Percentiles rank a stretch among this genome's conserved stretches.
phyloP scores from a whole-genome alignment of 768 basidiomycete genomes.

The Amanita rimosa region DNA sequence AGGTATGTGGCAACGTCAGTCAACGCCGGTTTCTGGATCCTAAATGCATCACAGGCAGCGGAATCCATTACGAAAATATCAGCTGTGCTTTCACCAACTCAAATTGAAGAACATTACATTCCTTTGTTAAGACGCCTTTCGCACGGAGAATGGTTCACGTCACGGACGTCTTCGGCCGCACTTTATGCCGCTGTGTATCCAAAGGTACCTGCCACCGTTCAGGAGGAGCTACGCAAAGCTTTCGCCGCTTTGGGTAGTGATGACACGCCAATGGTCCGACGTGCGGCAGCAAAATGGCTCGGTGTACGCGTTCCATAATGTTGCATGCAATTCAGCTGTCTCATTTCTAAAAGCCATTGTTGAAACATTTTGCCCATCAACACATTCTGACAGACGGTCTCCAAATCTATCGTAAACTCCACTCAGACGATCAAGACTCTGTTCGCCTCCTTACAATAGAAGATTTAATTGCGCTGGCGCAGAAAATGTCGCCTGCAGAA shows the following conservation, averaged over 20 bases:
- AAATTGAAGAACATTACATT: slow-evolving; percentile 85
- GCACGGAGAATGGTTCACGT: slow-evolving; percentile 97
- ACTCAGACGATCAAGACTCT: slow-evolving; percentile 96
- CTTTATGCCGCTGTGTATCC: slow-evolving; percentile 87
- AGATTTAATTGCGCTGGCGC: slow-evolving; percentile 86
- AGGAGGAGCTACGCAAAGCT: slow-evolving; percentile 82
- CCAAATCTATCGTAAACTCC: slow-evolving; percentile 86
- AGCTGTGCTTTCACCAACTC: slow-evolving; percentile 57
- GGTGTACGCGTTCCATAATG: slow-evolving; percentile 49
- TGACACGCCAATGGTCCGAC: slow-evolving; percentile 97
- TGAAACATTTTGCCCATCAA: slow-evolving; percentile 67
- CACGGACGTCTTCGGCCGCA: slow-evolving; percentile 90
- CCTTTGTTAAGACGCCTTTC: slow-evolving; percentile 85
- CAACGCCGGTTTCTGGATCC: slow-evolving; percentile 5
- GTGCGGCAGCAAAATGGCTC: slow-evolving; percentile 93
- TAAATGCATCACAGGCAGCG: slow-evolving; percentile 53
- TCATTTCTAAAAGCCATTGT: slow-evolving; percentile 46
- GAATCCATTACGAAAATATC: slow-evolving; percentile 93
- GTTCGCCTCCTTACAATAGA: slow-evolving; percentile 93
- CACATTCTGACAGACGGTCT: slow-evolving; percentile 82
- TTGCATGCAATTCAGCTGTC: slow-evolving; percentile 7
- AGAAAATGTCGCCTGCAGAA: slow-evolving; percentile 77
- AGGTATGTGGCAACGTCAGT: slow-evolving; percentile 39
- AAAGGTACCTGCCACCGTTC: slow-evolving; percentile 57
- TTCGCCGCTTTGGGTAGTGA: slow-evolving; percentile 78